phyloP scores from a whole-genome alignment of 768 basidiomycete species.

The Boletus bicolor region DNA sequence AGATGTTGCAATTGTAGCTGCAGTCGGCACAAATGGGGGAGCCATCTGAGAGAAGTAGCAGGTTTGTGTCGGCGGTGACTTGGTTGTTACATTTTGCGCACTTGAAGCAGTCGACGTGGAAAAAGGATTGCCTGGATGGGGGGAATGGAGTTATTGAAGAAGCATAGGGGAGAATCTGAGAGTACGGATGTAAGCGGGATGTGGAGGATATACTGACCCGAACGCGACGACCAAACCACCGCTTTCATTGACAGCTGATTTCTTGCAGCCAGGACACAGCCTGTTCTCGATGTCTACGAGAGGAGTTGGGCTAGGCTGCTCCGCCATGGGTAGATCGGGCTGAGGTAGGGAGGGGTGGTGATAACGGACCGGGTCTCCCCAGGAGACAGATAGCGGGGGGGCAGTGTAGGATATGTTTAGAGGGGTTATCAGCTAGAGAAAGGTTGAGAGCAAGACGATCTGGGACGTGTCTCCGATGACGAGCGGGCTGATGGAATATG shows the following conservation, averaged over 20 bases:
- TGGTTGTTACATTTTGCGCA: constrained; percentile 93
- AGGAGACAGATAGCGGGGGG: background rate
- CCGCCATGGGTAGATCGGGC: constrained; percentile 14
- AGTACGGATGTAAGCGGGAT: background rate
- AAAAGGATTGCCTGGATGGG: constrained; percentile 75
- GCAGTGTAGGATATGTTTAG: background rate
- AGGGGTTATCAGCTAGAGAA: too few species aligned
- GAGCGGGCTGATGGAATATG: background rate
- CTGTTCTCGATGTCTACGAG: constrained; percentile 46
- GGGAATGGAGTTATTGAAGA: constrained; percentile 7
- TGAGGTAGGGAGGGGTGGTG: background rate
- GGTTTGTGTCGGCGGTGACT: constrained; percentile 94
- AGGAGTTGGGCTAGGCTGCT: background rate
- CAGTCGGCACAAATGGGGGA: constrained; percentile 94
- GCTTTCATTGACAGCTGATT: constrained; percentile 73
- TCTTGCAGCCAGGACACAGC: constrained; percentile 79
- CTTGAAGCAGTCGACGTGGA: constrained; percentile 93
- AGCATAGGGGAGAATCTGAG: background rate
- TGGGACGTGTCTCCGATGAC: too few species aligned
- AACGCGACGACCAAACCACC: constrained; percentile 93
- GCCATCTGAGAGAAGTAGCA: constrained; percentile 95
- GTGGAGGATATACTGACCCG: constrained; percentile 60
- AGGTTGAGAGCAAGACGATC: too few species aligned
- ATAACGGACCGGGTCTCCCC: background rate
- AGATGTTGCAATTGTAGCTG: constrained; percentile 94